Conservation (phyloP, 306 rosid genomes). For the Glycine soja region DNA sequence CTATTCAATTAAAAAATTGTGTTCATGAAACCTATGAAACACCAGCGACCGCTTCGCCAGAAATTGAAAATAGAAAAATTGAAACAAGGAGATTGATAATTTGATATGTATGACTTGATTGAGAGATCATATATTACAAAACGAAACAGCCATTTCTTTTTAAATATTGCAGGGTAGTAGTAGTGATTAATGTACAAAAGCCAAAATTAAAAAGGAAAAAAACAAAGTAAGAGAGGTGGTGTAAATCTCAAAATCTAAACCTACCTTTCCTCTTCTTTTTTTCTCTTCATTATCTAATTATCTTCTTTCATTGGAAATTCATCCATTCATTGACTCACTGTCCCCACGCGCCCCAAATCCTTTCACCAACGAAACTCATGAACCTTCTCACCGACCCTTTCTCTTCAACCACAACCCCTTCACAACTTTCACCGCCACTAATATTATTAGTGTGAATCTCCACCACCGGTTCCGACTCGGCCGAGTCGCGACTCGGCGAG, state of each 20-base stretch:
- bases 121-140: slow-evolving; percentile 27
- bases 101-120: slow-evolving; percentile 38
- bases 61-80: neutral
- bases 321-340: slow-evolving; percentile 37
- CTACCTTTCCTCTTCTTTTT: slow-evolving; percentile 57
- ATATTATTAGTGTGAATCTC: slow-evolving; percentile 29
- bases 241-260: slow-evolving; percentile 38
- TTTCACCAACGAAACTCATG: slow-evolving; percentile 87
- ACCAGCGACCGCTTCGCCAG: neutral
- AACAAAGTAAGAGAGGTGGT: neutral
- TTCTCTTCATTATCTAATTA: neutral
- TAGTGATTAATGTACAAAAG: slow-evolving; percentile 53
- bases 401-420: slow-evolving; percentile 56
- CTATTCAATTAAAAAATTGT: too few relatives aligned
- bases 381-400: slow-evolving; percentile 81
- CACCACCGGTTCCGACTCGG: slow-evolving; percentile 48
- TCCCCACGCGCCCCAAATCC: slow-evolving; percentile 86
- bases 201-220: neutral
- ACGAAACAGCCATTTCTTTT: slow-evolving; percentile 43
- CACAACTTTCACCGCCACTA: slow-evolving; percentile 9
- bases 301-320: slow-evolving; percentile 17
- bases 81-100: neutral
- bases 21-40: neutral
- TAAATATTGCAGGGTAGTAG: slow-evolving; percentile 46
- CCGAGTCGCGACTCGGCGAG: slow-evolving; percentile 47